Evolutionary conservation across 352 stramenopile genomes (phyloP), one percentile per base, ranked within the genome.

Genomic region (Globisporangium nunn): DNA sequence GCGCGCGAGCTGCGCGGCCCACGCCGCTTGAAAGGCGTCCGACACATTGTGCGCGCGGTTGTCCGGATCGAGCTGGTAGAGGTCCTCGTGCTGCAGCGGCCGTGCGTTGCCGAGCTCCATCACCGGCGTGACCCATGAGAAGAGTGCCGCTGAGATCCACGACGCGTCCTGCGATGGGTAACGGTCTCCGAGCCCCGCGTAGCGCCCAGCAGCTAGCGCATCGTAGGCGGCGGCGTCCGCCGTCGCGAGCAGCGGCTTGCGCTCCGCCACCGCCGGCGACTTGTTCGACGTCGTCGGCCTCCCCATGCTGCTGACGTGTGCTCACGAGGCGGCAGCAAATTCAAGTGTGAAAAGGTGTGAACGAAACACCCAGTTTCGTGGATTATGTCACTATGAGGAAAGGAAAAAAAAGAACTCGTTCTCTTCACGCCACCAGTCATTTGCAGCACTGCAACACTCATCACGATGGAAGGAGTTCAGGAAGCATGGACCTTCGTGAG

Each of bases 41-140:
- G 62, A 74, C 18, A 94, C 59, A 55, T 57, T 64, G 23, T 50
- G 53, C 40, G 79, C 70, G 56, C 81, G 81, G 74, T 96, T 92
- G 49, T 70, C 43, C 50, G 74, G 77, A 57, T 93, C 82, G 41
- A 96, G 66, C 58, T 91, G 78, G 68, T 85, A 93, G 52, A 97
- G 70, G 58, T 97, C 89, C 39, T 85, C 75, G 54, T 70, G 67
- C 62, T 96, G 71, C 1, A 97, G 67, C 46, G 85, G 79, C 1
- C 83, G 75, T 54, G 82, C 67, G 64, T 86, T 91, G 48, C 87
- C 87, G 30, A 94, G 67, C 57, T 86, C 68, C 79, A 97, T 91
- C 50, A 97, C 58, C 54, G 84, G 84, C 41, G 80, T 92, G 54
- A 97, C 64, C 88, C 88, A 97, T 63, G 78, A 78, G 70, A 97